Percentiles rank a stretch among this genome's conserved stretches.
phyloP scores from a whole-genome alignment of 2,329 filamentous ascomycete species.

The Penicillium corylophilum region DNA sequence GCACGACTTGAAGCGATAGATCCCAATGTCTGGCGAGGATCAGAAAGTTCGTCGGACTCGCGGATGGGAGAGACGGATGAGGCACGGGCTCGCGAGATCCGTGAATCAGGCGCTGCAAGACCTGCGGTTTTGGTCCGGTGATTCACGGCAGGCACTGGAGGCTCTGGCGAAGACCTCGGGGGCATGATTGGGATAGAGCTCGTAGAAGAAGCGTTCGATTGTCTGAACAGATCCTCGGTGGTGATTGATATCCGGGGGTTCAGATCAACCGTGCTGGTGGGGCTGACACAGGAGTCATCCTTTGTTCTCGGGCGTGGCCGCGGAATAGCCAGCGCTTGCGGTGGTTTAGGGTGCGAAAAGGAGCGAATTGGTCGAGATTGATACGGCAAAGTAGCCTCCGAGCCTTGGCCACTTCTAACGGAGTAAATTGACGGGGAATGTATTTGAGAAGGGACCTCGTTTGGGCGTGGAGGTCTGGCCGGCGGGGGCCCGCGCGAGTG shows the following conservation, averaged over 20 bases:
- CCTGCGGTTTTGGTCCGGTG: slow-evolving; percentile 29
- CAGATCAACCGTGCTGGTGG: slow-evolving; percentile 23
- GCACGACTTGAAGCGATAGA: slow-evolving; percentile 71
- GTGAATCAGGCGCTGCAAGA: slow-evolving; percentile 32
- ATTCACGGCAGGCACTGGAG: slow-evolving; percentile 17
- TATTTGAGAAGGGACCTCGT: slow-evolving; percentile 24
- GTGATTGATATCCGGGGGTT: slow-evolving; percentile 27
- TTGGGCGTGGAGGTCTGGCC: slow-evolving; percentile 43
- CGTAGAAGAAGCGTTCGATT: slow-evolving; percentile 29
- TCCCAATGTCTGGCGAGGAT: slow-evolving; percentile 47
- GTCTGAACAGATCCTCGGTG: slow-evolving; percentile 31
- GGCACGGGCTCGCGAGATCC: slow-evolving; percentile 55
- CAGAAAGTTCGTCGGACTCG: slow-evolving; percentile 59
- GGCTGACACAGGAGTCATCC: slow-evolving; percentile 19
- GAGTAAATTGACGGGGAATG: slow-evolving; percentile 41
- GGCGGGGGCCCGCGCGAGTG: slow-evolving; percentile 40
- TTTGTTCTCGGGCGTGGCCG: slow-evolving; percentile 15
- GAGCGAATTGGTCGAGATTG: slow-evolving; percentile 24
- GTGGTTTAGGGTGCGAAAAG: slow-evolving; percentile 29
- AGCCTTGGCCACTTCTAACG: slow-evolving; percentile 26
- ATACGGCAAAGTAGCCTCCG: slow-evolving; percentile 24
- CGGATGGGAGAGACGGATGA: slow-evolving; percentile 74
- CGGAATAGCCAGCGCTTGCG: slow-evolving; percentile 11
- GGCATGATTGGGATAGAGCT: slow-evolving; percentile 33
- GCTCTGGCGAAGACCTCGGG: slow-evolving; percentile 21